These are phyloP conservation scores for Globisporangium paddicum DNA, from an alignment of 352 stramenopile genomes.

Conservation along the genomic window DNA sequence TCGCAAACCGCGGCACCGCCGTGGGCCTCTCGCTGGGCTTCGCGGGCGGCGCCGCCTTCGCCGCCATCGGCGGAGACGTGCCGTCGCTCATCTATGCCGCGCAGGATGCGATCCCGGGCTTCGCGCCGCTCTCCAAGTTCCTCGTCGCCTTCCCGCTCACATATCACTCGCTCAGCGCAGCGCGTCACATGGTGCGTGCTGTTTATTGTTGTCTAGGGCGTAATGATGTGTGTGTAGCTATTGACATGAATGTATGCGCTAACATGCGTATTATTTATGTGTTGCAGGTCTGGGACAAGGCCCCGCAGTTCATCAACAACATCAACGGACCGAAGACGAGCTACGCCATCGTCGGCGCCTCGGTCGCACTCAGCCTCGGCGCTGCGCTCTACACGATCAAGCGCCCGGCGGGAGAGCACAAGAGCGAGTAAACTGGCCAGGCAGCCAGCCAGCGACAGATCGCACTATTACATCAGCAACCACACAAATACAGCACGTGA, in stretches of 20 bases:
- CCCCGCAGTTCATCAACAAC: conserved; percentile 86
- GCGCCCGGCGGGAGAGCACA: conserved; percentile 13
- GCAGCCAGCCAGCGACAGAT: neutral
- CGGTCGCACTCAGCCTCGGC: conserved; percentile 39
- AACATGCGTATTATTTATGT: conserved; percentile 1
- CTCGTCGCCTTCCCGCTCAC: conserved; percentile 90
- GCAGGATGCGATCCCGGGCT: conserved; percentile 68
- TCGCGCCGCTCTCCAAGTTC: conserved; percentile 88
- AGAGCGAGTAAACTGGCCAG: conserved; percentile 10
- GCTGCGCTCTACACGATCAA: conserved; percentile 54
- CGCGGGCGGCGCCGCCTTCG: conserved; percentile 55
- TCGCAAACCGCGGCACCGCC: conserved; percentile 25
- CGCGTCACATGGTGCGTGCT: conserved; percentile 75
- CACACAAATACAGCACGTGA: neutral
- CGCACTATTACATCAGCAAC: neutral
- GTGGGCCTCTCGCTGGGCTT: conserved; percentile 83
- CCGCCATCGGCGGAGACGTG: conserved; percentile 76
- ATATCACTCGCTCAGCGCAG: conserved; percentile 91
- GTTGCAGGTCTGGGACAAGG: conserved; percentile 82
- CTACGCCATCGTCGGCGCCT: conserved; percentile 45
- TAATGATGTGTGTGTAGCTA: too few relatives aligned
- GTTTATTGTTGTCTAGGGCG: too few relatives aligned
- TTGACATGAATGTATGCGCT: neutral
- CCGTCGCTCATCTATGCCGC: conserved; percentile 72
- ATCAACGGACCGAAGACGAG: conserved; percentile 36